A percentile compares a stretch with the other conserved stretches of the same genome.
phyloP scores from a whole-genome alignment of 257 asterid species.

The Cruciata laevipes region DNA sequence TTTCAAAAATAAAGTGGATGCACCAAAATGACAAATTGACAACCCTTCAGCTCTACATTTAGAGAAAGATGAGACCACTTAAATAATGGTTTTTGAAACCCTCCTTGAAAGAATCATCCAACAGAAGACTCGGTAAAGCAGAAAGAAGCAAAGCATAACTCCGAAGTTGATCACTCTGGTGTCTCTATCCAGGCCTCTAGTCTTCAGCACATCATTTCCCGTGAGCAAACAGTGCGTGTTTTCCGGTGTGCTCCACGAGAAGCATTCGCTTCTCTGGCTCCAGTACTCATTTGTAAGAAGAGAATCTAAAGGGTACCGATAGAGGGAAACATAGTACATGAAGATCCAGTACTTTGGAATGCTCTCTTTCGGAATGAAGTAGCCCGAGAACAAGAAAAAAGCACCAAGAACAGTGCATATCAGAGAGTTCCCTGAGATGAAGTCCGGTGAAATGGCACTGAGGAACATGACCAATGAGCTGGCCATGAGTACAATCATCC shows the following conservation, averaged over 20 bases:
- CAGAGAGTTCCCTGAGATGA: conserved; percentile 76
- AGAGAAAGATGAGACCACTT: not conserved
- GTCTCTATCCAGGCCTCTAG: conserved; percentile 59
- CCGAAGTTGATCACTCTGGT: conserved; percentile 72
- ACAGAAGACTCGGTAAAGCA: conserved; percentile 57
- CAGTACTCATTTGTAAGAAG: conserved; percentile 68
- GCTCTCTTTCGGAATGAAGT: conserved; percentile 68
- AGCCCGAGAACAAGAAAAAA: conserved; percentile 80
- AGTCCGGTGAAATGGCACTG: conserved; percentile 74
- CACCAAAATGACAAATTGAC: too few species aligned
- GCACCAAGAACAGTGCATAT: conserved; percentile 81
- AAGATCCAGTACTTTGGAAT: conserved; percentile 83
- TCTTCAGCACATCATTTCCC: conserved; percentile 68
- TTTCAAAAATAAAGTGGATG: too few species aligned
- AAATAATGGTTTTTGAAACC: conserved; percentile 61
- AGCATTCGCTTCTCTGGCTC: conserved; percentile 57
- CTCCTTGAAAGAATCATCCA: conserved; percentile 64
- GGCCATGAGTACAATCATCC: conserved; percentile 86
- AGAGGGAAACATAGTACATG: conserved; percentile 82
- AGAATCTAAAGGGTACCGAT: conserved; percentile 78
- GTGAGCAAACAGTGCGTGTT: conserved; percentile 47
- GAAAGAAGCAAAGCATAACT: conserved; percentile 62
- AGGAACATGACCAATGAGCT: conserved; percentile 76
- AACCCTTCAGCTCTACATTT: too few species aligned
- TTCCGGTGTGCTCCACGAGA: conserved; percentile 29